Base-by-base conservation (phyloP, 495 filamentous ascomycete genomes). In the Entonaema liquescens region DNA sequence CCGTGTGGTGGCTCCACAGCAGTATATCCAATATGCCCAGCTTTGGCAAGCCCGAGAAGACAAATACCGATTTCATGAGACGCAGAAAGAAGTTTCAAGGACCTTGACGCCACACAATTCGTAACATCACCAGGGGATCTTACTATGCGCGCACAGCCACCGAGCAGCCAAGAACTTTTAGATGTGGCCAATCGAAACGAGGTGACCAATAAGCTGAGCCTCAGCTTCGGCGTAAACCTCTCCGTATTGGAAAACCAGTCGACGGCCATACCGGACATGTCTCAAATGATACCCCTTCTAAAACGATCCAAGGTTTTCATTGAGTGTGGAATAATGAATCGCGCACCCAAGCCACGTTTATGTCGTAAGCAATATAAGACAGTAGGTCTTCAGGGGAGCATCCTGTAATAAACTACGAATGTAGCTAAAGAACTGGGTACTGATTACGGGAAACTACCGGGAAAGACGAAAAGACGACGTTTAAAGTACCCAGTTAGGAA, bases 151-250 rank as follows among this genome's bases (percentile, higher is more conserved):
- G 44, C 60, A 69, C 21, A 54, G 54, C 59, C 67, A 58, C 53
- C 11, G 7, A 7, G 53, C 13, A 13, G 26, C 9, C 28, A 5
- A 21, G 29, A 12, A 35, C 9, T 36, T 5, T 23, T 0, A 59
- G 23, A 71, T n/a, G n/a, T 17, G 38, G 26, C 62, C 62, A 66
- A 66, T 71, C n/a, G 58, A 66, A 40, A 13, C 31, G 38, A 52
- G 31, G 15, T 11, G 33, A 53, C 25, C 40, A 53, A 19, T 28
- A 17, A 61, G 28, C 62, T 36, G 31, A 62, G 44, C 52, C 58
- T 58, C 50, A 13, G 11, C 55, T 56, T 53, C 28, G 44, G 12
- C n/a, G 36, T 12, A 19, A 47, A 47, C 12, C 42, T 8, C 42
- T 12, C 21, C 19, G 8, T 23, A 47, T 23, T 21, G 5, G 42